A percentile compares a stretch with the other conserved stretches of the same genome.
These are phyloP conservation scores for Cucurbita maxima DNA, from an alignment of 306 rosid species.

Conservation along the genomic window DNA sequence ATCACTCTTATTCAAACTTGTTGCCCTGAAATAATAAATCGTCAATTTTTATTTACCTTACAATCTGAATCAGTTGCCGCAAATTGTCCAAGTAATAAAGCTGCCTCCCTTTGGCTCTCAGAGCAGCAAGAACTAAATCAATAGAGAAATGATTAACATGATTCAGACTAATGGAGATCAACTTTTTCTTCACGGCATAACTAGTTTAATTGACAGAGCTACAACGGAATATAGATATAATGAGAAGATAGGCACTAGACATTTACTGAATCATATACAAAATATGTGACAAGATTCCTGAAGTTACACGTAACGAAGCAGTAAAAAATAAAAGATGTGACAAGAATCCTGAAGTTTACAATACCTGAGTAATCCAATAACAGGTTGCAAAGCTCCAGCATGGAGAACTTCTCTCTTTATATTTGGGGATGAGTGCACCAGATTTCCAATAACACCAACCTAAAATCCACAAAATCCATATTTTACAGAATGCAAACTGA, in stretches of 20 bases:
- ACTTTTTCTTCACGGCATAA: neutral
- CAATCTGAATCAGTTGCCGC: conserved; percentile 99
- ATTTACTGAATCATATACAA: neutral
- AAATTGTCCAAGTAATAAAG: conserved; percentile 92
- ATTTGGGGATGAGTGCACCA: conserved; percentile 92
- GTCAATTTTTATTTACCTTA: conserved; percentile 39
- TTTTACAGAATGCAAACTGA: conserved; percentile 7
- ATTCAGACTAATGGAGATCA: no score
- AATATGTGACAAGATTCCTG: neutral
- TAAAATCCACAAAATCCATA: conserved; percentile 29
- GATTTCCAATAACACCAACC: conserved; percentile 98
- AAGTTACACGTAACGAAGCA: neutral
- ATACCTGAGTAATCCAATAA: conserved; percentile 88
- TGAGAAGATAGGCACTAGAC: neutral
- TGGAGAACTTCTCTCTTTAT: conserved; percentile 90
- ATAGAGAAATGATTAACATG: neutral
- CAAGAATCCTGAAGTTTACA: neutral
- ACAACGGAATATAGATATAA: neutral
- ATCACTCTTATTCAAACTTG: neutral
- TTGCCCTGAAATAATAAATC: neutral
- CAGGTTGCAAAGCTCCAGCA: conserved; percentile 97
- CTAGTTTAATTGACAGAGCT: neutral
- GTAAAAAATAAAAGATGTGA: neutral
- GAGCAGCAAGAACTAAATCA: conserved; percentile 72
- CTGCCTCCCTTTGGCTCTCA: conserved; percentile 98